These are phyloP conservation scores for Didymellaceae sp. DNA, from an alignment of 2,329 filamentous ascomycete species.

Conservation along the genomic window DNA sequence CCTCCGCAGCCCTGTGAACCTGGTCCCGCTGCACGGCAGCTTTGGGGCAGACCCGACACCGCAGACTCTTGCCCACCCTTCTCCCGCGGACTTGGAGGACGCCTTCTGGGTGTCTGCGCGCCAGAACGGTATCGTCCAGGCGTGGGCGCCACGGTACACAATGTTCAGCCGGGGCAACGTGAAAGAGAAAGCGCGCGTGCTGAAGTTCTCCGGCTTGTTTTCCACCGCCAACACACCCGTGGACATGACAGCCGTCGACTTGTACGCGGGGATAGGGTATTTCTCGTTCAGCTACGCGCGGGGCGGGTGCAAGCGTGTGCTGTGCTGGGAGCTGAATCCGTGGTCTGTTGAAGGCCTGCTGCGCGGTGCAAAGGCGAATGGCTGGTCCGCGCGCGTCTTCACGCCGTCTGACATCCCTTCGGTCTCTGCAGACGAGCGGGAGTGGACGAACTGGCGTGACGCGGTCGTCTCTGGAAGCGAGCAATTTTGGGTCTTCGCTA, in stretches of 20 bases:
- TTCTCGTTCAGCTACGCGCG: constrained; percentile 82
- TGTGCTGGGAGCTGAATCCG: constrained; percentile 87
- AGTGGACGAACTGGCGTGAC: constrained; percentile 3
- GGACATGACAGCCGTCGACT: constrained; percentile 63
- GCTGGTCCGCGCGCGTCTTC: constrained; percentile 38
- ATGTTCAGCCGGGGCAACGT: constrained; percentile 96
- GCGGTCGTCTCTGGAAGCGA: not conserved
- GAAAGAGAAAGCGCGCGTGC: constrained; percentile 81
- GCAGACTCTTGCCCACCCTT: constrained; percentile 30
- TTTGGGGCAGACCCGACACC: constrained; percentile 65
- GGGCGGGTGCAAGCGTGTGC: constrained; percentile 71
- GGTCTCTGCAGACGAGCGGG: not conserved
- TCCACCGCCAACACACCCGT: not conserved
- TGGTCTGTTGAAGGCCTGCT: constrained; percentile 57
- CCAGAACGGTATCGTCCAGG: constrained; percentile 79
- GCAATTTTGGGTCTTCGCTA: constrained; percentile 50
- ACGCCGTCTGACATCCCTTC: not conserved
- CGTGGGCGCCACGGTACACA: constrained; percentile 86
- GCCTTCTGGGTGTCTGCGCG: constrained; percentile 81
- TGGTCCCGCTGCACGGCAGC: constrained; percentile 74
- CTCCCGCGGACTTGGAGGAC: constrained; percentile 61
- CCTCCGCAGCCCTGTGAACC: constrained; percentile 73
- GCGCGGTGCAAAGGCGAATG: constrained; percentile 50
- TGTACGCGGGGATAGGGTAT: constrained; percentile 94
- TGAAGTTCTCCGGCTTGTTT: constrained; percentile 54